Percentiles rank a stretch among this genome's conserved stretches.
phyloP scores from a whole-genome alignment of 306 rosid genomes.

The Fragaria iinumae region DNA sequence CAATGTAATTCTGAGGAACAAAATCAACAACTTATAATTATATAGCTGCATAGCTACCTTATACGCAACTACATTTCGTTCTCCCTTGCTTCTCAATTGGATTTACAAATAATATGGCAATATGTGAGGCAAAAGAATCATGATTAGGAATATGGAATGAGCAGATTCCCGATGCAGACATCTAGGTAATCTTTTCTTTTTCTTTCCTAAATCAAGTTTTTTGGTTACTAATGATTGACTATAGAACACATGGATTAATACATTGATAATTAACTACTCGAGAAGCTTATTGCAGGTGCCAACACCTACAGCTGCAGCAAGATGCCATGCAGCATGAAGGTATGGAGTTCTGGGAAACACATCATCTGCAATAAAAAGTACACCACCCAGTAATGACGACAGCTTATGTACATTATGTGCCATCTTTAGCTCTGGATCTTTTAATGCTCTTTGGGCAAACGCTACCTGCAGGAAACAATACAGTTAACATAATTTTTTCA shows the following conservation, averaged over 20 bases:
- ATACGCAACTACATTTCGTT: neutral
- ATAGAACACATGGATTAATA: neutral
- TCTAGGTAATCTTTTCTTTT: neutral
- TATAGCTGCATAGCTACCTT: neutral
- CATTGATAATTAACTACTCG: slow-evolving; percentile 34
- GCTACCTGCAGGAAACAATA: slow-evolving; percentile 53
- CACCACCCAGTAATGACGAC: slow-evolving; percentile 76
- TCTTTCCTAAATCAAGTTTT: neutral
- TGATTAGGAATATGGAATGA: neutral
- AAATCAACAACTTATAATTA: neutral
- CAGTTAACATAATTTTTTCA: slow-evolving; percentile 1
- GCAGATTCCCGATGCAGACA: neutral
- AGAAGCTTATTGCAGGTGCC: slow-evolving; percentile 96
- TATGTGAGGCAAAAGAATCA: neutral
- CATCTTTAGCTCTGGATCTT: slow-evolving; percentile 79
- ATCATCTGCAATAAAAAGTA: slow-evolving; percentile 83
- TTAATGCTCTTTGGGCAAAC: slow-evolving; percentile 81
- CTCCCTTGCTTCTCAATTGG: neutral
- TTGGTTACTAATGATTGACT: neutral
- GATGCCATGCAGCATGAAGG: slow-evolving; percentile 98
- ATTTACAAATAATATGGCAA: neutral
- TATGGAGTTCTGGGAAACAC: slow-evolving; percentile 72
- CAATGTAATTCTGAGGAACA: neutral
- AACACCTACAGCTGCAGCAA: slow-evolving; percentile 94
- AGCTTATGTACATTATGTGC: slow-evolving; percentile 81